These are phyloP conservation scores for Blastobotrys terrestris DNA, from an alignment of 805 yeast species.

Conservation along the genomic window DNA sequence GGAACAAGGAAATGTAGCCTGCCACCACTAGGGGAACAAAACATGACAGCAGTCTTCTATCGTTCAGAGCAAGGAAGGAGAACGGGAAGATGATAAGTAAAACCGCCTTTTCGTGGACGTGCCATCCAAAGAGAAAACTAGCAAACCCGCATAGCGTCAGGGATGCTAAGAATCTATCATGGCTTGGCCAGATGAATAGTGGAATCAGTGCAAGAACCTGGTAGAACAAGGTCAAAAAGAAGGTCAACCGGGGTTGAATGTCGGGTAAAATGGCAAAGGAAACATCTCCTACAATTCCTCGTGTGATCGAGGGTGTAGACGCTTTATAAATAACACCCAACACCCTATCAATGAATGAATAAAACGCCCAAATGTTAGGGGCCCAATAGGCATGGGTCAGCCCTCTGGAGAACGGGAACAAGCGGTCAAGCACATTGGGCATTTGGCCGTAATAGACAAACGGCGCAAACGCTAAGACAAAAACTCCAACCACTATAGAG, in stretches of 20 bases:
- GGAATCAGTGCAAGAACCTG: constrained; percentile 76
- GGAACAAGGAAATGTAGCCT: constrained; percentile 84
- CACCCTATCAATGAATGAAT: constrained; percentile 73
- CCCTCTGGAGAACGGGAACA: constrained; percentile 93
- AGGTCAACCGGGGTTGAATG: constrained; percentile 71
- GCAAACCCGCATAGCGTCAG: constrained; percentile 86
- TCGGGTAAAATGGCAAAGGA: constrained; percentile 75
- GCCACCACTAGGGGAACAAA: constrained; percentile 68
- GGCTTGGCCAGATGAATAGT: constrained; percentile 53
- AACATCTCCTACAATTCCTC: constrained; percentile 91
- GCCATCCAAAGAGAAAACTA: constrained; percentile 95
- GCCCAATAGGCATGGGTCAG: constrained; percentile 99
- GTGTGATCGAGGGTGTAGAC: constrained; percentile 46
- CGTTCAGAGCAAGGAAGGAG: constrained; percentile 65
- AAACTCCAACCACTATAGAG: constrained; percentile 52
- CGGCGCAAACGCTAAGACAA: constrained; percentile 70
- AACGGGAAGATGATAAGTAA: constrained; percentile 83
- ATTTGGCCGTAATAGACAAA: constrained; percentile 56
- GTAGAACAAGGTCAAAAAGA: constrained; percentile 73
- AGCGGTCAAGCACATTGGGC: constrained; percentile 57
- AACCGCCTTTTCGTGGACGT: constrained; percentile 97
- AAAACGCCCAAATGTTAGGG: constrained; percentile 94
- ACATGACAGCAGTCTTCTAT: constrained; percentile 62
- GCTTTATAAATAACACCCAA: constrained; percentile 33
- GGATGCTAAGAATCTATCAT: constrained; percentile 73